Evolutionary conservation across 371 early-diverging fungal genomes (phyloP).

Genomic region (Gilbertella persicaria): DNA sequence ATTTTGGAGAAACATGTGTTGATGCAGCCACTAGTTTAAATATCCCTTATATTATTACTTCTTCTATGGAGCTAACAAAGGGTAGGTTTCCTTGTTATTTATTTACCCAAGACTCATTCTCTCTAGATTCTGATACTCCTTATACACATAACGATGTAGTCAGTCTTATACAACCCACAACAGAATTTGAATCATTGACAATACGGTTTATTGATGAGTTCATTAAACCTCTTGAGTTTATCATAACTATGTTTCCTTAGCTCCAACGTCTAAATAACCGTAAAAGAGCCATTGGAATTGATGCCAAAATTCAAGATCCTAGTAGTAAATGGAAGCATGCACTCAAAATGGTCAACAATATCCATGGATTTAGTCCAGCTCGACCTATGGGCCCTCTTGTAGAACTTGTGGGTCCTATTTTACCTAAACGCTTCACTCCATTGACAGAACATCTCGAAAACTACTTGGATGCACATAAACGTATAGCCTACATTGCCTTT

Average conservation of each 20-base stretch:
- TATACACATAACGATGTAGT: not conserved
- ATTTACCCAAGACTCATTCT: not conserved
- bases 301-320: not conserved
- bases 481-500: conserved; percentile 43
- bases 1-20: conserved; percentile 12
- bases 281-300: not conserved
- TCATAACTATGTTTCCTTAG: not conserved
- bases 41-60: conserved; percentile 8
- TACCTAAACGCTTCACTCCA: conserved; percentile 17
- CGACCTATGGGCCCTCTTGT: conserved; percentile 34
- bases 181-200: not conserved
- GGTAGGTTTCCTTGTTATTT: conserved; percentile 1
- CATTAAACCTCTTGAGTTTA: not conserved
- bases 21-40: conserved; percentile 3
- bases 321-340: conserved; percentile 5
- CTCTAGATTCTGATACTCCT: not conserved
- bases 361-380: conserved; percentile 26
- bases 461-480: conserved; percentile 22
- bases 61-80: not conserved
- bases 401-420: conserved; percentile 36
- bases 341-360: conserved; percentile 26
- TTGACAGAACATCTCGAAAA: conserved; percentile 13
- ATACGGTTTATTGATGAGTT: conserved; percentile 1
- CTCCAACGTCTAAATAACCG: not conserved
- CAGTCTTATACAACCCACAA: not conserved